Conservation (phyloP, 2,329 filamentous ascomycete genomes). For the Dactylonectria macrodidyma region DNA sequence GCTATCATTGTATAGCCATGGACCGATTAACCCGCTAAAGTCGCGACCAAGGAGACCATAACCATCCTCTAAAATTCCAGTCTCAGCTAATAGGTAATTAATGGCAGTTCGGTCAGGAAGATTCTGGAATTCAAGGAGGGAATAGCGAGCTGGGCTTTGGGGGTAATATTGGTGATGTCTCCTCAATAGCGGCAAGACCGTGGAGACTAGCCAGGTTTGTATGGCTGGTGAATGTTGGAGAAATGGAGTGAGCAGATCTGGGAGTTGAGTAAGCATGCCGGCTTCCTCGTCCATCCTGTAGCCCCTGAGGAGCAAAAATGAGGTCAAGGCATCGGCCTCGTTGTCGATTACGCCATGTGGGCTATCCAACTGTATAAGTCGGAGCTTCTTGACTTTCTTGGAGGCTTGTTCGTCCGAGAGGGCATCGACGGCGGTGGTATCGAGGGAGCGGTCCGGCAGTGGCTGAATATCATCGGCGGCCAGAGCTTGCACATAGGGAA, state of each 20-base stretch:
- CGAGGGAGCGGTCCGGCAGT: conserved; percentile 62
- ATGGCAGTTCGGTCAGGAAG: conserved; percentile 73
- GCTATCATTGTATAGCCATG: conserved; percentile 79
- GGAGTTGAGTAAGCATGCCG: conserved; percentile 78
- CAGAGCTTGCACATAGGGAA: conserved; percentile 72
- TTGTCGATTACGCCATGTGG: conserved; percentile 63
- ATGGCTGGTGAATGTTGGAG: conserved; percentile 73
- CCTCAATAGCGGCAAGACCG: conserved; percentile 77
- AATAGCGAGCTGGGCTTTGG: conserved; percentile 60
- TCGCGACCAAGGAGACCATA: conserved; percentile 70
- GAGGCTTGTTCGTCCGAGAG: conserved; percentile 75
- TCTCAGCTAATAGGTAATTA: conserved; percentile 72
- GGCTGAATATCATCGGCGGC: conserved; percentile 62
- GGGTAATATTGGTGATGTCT: conserved; percentile 80
- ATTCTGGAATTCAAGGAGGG: conserved; percentile 75
- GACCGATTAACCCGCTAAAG: conserved; percentile 77
- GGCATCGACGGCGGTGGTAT: conserved; percentile 68
- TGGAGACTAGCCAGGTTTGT: conserved; percentile 78
- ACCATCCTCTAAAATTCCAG: conserved; percentile 59
- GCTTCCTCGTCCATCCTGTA: conserved; percentile 80
- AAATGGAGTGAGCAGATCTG: conserved; percentile 78
- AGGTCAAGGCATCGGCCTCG: conserved; percentile 68
- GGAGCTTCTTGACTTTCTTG: conserved; percentile 75
- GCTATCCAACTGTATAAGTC: conserved; percentile 70
- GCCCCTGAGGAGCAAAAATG: conserved; percentile 78